Conservation (phyloP, 768 basidiomycete species). For the Brasilioporus rufonigricans region DNA sequence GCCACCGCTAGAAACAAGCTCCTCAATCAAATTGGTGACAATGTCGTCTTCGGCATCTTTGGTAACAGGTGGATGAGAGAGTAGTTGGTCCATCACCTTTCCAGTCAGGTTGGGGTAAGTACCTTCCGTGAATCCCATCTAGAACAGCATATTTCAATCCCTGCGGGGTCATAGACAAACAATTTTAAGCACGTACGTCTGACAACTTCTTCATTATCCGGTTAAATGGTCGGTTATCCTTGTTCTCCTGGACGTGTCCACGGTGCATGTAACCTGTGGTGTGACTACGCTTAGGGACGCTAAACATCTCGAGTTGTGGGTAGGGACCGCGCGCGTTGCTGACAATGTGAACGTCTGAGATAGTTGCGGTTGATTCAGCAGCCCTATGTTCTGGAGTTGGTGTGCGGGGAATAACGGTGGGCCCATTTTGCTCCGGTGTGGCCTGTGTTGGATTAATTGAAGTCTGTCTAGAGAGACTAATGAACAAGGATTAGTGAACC, state of each 20-base stretch:
- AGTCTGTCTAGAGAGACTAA: conserved; percentile 26
- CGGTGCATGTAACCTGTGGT: conserved; percentile 23
- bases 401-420: not conserved
- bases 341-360: conserved; percentile 45
- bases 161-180: conserved; percentile 1
- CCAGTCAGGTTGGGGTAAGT: conserved; percentile 50
- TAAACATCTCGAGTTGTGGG: conserved; percentile 63
- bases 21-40: conserved; percentile 60
- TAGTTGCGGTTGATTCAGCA: conserved; percentile 12
- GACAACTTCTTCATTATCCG: conserved; percentile 58
- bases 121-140: conserved; percentile 76
- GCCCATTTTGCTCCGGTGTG: not conserved
- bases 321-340: conserved; percentile 60
- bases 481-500: conserved; percentile 3
- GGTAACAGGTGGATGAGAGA: conserved; percentile 35
- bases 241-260: conserved; percentile 19
- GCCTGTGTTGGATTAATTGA: conserved; percentile 18
- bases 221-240: conserved; percentile 40
- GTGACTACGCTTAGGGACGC: conserved; percentile 48
- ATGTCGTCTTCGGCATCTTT: conserved; percentile 66
- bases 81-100: conserved; percentile 52
- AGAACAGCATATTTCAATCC: conserved; percentile 4
- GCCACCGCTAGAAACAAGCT: conserved; percentile 45
- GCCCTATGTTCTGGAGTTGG: conserved; percentile 14
- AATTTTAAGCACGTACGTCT: conserved; percentile 59